phyloP scores from a whole-genome alignment of 441 rosid species.

The Hura crepitans region DNA sequence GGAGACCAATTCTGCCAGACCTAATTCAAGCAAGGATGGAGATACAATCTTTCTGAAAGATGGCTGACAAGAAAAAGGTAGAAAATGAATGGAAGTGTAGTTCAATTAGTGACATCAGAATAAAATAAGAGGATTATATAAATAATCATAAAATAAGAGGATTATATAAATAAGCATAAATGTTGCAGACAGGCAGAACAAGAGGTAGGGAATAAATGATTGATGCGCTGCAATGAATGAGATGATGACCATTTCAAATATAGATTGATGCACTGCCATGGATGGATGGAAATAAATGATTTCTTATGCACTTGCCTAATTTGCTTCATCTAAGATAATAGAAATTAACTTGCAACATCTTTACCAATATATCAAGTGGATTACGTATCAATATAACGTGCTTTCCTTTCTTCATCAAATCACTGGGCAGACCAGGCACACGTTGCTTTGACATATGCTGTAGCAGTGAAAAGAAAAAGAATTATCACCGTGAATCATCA shows the following conservation, averaged over 20 bases:
- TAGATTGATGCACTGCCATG: not conserved
- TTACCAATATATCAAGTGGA: conserved; percentile 73
- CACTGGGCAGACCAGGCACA: conserved; percentile 52
- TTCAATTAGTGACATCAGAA: conserved; percentile 8
- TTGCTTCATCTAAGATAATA: not conserved
- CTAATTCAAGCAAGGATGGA: conserved; percentile 69
- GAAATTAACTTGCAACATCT: conserved; percentile 16
- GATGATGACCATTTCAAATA: not conserved
- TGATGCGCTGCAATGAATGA: not conserved
- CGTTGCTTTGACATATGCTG: conserved; percentile 76
- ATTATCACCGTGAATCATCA: conserved; percentile 2
- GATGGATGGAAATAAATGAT: not conserved
- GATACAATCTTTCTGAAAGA: conserved; percentile 63
- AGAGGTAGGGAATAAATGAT: not conserved
- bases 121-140: not conserved
- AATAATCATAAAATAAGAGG: not conserved
- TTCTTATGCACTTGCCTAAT: not conserved
- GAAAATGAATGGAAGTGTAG: conserved; percentile 7
- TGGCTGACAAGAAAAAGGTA: conserved; percentile 43
- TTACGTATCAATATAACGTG: conserved; percentile 74
- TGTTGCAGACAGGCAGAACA: not conserved
- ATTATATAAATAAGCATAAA: not conserved
- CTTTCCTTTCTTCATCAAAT: conserved; percentile 70
- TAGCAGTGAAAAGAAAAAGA: conserved; percentile 2
- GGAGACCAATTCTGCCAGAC: conserved; percentile 64